phyloP scores from a whole-genome alignment of 2,329 filamentous ascomycete species.

The Cordyceps cicadae region DNA sequence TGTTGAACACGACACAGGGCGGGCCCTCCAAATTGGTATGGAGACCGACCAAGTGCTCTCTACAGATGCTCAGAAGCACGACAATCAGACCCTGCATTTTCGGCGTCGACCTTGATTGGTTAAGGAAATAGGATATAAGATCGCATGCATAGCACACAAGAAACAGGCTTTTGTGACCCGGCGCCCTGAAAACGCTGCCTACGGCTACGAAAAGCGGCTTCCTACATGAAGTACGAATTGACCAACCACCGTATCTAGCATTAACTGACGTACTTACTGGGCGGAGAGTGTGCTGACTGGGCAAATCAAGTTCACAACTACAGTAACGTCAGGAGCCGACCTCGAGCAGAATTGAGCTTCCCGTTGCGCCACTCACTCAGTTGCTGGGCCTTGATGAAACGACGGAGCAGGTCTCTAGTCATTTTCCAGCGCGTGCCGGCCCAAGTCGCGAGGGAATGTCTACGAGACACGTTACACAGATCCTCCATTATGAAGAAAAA shows the following conservation, averaged over 20 bases:
- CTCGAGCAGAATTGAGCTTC: not conserved
- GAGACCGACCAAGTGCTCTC: too few relatives aligned
- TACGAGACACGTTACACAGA: not conserved
- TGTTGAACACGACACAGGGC: not conserved
- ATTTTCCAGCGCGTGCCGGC: not conserved
- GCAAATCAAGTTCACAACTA: not conserved
- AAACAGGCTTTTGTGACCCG: not conserved
- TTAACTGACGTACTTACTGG: not conserved
- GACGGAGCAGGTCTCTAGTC: not conserved
- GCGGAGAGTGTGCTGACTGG: not conserved
- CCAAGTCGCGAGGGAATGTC: not conserved
- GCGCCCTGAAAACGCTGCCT: not conserved
- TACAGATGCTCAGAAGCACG: not conserved
- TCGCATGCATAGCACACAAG: not conserved
- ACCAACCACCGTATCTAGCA: slow-evolving; percentile 1
- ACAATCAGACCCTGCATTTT: not conserved
- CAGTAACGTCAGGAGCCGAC: not conserved
- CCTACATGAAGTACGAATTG: not conserved
- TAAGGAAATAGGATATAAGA: not conserved
- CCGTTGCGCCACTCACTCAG: not conserved
- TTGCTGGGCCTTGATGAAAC: not conserved
- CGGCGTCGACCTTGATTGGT: not conserved
- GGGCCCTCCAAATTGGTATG: not conserved
- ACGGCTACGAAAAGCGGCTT: slow-evolving; percentile 1
- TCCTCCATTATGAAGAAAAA: not conserved